Conservation (phyloP, 768 basidiomycete species). For the Astraeus odoratus region DNA sequence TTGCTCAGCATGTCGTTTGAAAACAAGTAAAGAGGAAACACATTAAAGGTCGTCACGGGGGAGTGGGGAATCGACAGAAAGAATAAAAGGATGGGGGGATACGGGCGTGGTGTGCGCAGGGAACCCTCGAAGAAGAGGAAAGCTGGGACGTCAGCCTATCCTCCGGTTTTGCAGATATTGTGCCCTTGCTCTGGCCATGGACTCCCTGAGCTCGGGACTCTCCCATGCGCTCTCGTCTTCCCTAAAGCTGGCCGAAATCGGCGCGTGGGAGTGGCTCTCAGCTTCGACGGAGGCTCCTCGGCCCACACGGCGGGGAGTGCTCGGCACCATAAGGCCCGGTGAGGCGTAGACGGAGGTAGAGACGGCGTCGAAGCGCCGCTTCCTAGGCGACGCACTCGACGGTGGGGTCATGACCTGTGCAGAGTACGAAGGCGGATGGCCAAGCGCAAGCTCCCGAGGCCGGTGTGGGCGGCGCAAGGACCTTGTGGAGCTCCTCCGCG, state of each 20-base stretch:
- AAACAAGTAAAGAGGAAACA: no score
- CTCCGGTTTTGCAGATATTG: constrained; percentile 13
- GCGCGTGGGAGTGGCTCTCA: constrained; percentile 12
- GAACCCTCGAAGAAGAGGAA: no score
- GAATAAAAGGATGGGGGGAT: no score
- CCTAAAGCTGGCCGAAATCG: constrained; percentile 19
- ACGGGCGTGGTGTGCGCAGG: no score
- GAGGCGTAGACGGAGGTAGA: constrained; percentile 14
- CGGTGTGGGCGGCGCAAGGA: constrained; percentile 18
- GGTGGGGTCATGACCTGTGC: constrained; percentile 22
- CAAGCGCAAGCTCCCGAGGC: constrained; percentile 18
- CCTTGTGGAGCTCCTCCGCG: constrained; percentile 21
- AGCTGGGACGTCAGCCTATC: neutral
- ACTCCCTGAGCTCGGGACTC: constrained; percentile 61
- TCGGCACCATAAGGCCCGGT: constrained; percentile 9
- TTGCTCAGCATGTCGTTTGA: no score
- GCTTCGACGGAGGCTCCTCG: constrained; percentile 33
- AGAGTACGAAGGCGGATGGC: constrained; percentile 21
- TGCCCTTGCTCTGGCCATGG: constrained; percentile 64
- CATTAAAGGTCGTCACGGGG: no score
- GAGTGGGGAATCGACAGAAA: no score
- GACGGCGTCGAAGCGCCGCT: constrained; percentile 24
- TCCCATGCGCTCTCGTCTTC: constrained; percentile 50
- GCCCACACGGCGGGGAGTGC: constrained; percentile 10
- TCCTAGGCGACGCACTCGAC: constrained; percentile 28